Base-by-base conservation (phyloP, 495 filamentous ascomycete genomes). In the Penicillium ochrochloron region DNA sequence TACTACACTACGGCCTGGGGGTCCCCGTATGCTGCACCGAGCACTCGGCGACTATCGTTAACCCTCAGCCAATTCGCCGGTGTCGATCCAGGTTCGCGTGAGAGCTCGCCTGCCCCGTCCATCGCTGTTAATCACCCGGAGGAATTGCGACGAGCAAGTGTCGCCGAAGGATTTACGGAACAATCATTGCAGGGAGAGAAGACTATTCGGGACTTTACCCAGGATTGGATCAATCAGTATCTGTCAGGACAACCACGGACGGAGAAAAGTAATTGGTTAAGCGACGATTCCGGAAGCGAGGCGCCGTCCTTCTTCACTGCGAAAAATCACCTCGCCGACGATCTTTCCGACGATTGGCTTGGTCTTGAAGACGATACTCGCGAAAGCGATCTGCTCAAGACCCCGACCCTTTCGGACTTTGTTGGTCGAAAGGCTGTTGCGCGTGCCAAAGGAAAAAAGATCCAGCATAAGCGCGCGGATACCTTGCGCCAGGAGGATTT, bases 181-280 rank as follows among this genome's bases (percentile, higher is more conserved):
- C 60, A 66, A 31, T 1, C 51, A 70, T 83, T 65, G 75, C 83
- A 65, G 74, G 84, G 41, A 75, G 84, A 70, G 17, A 76, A 74
- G 59, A 76, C 78, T 2, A 78, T 79, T 53, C 77, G 78, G 57
- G 88, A 89, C 48, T 87, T 91, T 59, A 92, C 89, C 1, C 86
- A 91, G 69, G 89, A 90, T 78, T 92, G 90, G 90, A 89, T 92
- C 63, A 86, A 90, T 42, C 88, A 90, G 66, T 89, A 91, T 66
- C 86, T 90, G 8, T 83, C 85, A 11, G 82, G 84, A 64, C 85
- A 86, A 65, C 79, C 79, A 46, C 76, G 83, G 44, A 84, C 85
- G 57, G 90, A 92, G 73, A 82, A 84, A 57, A 84, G 83, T 42
- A 86, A 89, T 72, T 92, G 90, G 90, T 75, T 90, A 48, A 92